These are phyloP conservation scores for Rhododendron molle DNA, from an alignment of 148 eudicot species.

Conservation along the genomic window DNA sequence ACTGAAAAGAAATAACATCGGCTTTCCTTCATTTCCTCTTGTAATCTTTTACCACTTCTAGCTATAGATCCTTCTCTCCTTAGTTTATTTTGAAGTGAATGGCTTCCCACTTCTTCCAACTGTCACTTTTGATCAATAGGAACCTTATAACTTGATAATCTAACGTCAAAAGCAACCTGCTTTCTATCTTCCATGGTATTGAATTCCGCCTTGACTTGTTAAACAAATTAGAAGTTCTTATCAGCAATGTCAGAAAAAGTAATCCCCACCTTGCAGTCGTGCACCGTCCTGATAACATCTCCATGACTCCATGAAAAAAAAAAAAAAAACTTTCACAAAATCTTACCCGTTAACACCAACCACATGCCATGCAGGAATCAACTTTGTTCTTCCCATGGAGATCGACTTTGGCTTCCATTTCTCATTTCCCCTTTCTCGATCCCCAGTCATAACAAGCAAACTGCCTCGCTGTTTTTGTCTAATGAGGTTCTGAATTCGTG, in stretches of 20 bases:
- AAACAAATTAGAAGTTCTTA: not conserved
- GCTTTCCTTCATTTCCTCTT: not conserved
- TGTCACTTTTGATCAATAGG: not conserved
- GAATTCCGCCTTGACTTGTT: not conserved
- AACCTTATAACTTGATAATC: not conserved
- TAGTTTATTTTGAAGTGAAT: not conserved
- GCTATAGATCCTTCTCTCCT: not conserved
- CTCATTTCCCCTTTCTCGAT: not conserved
- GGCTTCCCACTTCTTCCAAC: not conserved
- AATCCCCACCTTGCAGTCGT: not conserved
- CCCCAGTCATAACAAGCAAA: not conserved
- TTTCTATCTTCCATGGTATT: not conserved
- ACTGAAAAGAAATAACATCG: too few relatives aligned
- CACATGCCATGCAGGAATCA: not conserved
- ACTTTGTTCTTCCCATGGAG: not conserved
- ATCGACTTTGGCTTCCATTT: not conserved
- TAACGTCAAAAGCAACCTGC: not conserved
- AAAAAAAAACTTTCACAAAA: not conserved
- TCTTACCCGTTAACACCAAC: not conserved
- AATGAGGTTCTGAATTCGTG: not conserved
- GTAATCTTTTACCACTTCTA: not conserved
- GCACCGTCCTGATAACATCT: not conserved
- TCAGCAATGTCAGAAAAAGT: not conserved
- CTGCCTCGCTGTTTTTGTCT: not conserved
- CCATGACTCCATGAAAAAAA: not conserved